These are phyloP conservation scores for Camptophora hylomeconis DNA, from an alignment of 2,329 filamentous ascomycete genomes.

Conservation along the genomic window DNA sequence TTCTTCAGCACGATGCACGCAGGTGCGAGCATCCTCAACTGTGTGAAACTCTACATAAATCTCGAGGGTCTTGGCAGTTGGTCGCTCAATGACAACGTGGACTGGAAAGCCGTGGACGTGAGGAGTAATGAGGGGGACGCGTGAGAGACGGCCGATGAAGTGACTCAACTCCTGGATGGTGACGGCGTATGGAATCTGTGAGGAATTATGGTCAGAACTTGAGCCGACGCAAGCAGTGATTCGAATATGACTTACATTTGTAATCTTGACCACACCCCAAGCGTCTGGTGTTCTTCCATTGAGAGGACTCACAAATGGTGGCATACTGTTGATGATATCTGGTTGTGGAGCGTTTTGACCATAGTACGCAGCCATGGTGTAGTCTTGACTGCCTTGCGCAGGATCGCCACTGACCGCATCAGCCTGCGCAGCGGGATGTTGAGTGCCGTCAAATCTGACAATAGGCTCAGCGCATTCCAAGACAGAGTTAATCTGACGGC, in stretches of 20 bases:
- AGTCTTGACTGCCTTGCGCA: no score
- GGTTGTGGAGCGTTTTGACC: no score
- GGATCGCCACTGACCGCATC: no score
- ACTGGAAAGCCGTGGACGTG: slow-evolving; percentile 29
- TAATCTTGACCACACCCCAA: slow-evolving; percentile 23
- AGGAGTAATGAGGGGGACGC: slow-evolving; percentile 16
- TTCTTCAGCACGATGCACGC: slow-evolving; percentile 25
- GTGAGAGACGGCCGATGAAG: slow-evolving; percentile 31
- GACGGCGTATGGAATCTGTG: slow-evolving; percentile 37
- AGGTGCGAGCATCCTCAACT: slow-evolving; percentile 26
- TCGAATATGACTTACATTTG: slow-evolving; percentile 18
- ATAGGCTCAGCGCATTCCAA: no score
- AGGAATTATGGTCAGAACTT: slow-evolving; percentile 1
- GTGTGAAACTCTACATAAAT: slow-evolving; percentile 36
- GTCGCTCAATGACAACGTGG: slow-evolving; percentile 46
- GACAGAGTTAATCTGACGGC: no score
- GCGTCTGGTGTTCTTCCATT: no score
- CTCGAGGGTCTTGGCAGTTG: slow-evolving; percentile 44
- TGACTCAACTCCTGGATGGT: slow-evolving; percentile 36
- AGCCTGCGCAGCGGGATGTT: no score
- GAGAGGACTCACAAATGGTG: no score
- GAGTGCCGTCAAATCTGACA: no score
- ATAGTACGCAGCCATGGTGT: no score
- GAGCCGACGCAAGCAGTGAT: slow-evolving; percentile 1
- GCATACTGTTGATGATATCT: no score